Evolutionary conservation across 2,329 filamentous ascomycete genomes (phyloP).

Genomic region (Teratosphaeriaceae sp.): DNA sequence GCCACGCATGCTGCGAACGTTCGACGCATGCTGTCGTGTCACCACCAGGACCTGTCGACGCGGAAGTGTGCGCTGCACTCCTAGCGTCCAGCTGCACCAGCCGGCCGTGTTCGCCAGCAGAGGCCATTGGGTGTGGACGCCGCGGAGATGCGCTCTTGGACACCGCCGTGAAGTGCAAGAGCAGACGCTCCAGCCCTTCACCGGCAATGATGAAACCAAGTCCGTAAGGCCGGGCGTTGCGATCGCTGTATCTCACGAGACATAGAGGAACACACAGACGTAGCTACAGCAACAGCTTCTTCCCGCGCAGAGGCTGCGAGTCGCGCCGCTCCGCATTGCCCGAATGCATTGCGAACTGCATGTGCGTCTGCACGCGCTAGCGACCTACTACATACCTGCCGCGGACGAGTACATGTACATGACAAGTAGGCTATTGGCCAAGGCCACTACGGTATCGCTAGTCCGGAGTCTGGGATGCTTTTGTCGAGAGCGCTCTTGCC

Average conservation of each 20-base stretch:
- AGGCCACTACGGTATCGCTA: neutral
- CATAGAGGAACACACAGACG: conserved; percentile 4
- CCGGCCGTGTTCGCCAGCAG: neutral
- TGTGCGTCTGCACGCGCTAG: neutral
- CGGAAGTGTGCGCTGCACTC: no score
- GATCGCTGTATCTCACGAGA: conserved; percentile 8
- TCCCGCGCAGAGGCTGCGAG: neutral
- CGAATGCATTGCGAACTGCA: conserved; percentile 5
- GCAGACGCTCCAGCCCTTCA: conserved; percentile 2
- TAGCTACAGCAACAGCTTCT: conserved; percentile 3
- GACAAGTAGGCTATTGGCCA: conserved; percentile 1
- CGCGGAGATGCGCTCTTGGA: neutral
- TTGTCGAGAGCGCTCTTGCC: neutral
- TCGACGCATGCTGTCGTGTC: neutral
- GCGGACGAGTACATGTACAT: conserved; percentile 3
- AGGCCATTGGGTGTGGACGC: neutral
- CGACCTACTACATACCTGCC: conserved; percentile 1
- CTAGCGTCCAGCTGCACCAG: no score
- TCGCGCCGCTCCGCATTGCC: neutral
- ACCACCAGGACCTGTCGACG: neutral
- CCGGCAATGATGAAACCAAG: conserved; percentile 3
- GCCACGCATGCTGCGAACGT: neutral
- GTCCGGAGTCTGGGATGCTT: neutral
- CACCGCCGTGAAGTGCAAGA: conserved; percentile 6
- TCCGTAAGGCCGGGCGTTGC: conserved; percentile 7